phyloP scores from a whole-genome alignment of 495 filamentous ascomycete genomes.

The Parmelia sp. region DNA sequence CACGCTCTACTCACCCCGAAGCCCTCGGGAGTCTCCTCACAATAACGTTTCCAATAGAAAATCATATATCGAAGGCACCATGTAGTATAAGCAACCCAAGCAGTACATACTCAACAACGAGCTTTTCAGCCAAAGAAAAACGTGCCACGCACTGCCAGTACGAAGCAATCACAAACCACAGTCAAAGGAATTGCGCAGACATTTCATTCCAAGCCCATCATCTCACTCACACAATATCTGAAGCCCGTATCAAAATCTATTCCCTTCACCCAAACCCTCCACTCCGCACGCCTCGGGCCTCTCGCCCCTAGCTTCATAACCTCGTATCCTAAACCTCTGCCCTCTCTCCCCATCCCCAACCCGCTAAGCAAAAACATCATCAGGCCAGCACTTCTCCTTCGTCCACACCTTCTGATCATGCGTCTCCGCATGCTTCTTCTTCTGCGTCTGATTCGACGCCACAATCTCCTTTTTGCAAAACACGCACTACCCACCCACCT shows the following conservation, averaged over 20 bases:
- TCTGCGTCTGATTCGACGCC: constrained; percentile 32
- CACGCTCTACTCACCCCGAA: not conserved
- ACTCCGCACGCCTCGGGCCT: not conserved
- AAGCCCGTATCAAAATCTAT: not conserved
- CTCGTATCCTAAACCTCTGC: not conserved
- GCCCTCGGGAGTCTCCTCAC: not conserved
- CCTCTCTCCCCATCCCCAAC: not conserved
- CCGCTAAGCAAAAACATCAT: constrained; percentile 21
- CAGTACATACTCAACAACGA: not conserved
- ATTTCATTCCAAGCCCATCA: not conserved
- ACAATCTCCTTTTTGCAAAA: constrained; percentile 38
- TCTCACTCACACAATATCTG: not conserved
- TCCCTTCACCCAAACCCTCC: not conserved
- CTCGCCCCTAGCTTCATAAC: not conserved
- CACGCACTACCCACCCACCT: constrained; percentile 26
- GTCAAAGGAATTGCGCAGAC: not conserved
- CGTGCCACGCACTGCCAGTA: not conserved
- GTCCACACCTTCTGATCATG: constrained; percentile 35
- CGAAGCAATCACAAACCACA: not conserved
- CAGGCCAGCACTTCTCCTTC: constrained; percentile 42
- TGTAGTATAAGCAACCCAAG: not conserved
- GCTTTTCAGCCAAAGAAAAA: not conserved
- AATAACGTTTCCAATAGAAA: not conserved
- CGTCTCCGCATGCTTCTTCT: constrained; percentile 35
- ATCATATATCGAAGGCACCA: not conserved